Conservation (phyloP, 257 asterid genomes). For the Nicotiana benthamiana region DNA sequence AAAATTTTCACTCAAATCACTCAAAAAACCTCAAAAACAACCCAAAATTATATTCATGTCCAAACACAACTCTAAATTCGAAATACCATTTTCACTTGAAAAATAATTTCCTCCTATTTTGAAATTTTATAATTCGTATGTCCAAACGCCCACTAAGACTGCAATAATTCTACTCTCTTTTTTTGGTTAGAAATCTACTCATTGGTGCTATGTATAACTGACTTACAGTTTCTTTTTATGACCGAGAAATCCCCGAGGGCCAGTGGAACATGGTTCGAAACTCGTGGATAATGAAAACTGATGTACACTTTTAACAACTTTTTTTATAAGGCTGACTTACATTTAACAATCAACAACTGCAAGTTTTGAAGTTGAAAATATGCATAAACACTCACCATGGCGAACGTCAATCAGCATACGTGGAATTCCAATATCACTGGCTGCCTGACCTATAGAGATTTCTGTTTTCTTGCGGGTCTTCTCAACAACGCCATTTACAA, state of each 20-base stretch:
- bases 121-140: too few species aligned
- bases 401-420: constrained; percentile 90
- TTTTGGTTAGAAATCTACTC: not conserved
- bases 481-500: constrained; percentile 82
- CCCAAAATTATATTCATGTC: too few species aligned
- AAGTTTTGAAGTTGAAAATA: constrained; percentile 5
- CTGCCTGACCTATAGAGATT: constrained; percentile 79
- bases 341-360: not conserved
- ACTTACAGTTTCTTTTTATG: too few species aligned
- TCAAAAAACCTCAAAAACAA: too few species aligned
- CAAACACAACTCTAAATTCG: too few species aligned
- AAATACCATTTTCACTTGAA: too few species aligned
- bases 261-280: too few species aligned
- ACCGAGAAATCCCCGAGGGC: too few species aligned
- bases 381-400: constrained; percentile 46
- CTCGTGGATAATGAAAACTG: too few species aligned
- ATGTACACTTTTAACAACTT: too few species aligned
- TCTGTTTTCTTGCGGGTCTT: constrained; percentile 64
- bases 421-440: constrained; percentile 68
- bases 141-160: not conserved
- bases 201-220: not conserved
- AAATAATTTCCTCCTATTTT: too few species aligned
- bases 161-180: not conserved
- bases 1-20: too few species aligned
- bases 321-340: not conserved